Conservation (phyloP, 345 rosid genomes). For the Corchorus capsularis region DNA sequence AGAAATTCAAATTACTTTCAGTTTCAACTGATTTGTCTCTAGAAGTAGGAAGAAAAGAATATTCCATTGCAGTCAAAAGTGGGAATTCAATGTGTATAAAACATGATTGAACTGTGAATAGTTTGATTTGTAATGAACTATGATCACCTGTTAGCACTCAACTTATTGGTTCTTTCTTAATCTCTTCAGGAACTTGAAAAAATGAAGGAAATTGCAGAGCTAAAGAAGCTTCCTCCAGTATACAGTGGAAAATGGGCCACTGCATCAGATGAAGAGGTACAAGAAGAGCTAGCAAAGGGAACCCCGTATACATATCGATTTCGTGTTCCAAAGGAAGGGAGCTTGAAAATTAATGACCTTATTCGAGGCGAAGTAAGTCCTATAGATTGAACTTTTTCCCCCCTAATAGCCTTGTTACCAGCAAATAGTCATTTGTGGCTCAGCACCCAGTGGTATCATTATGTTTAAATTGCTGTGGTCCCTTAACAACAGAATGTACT, state of each 20-base stretch:
- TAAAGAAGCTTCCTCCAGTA: conserved; percentile 79
- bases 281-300: conserved; percentile 78
- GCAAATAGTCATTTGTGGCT: neutral
- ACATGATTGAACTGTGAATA: neutral
- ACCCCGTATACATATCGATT: conserved; percentile 82
- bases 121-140: neutral
- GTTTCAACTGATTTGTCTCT: neutral
- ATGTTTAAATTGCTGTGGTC: neutral
- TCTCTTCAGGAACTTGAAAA: conserved; percentile 77
- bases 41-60: neutral
- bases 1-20: neutral
- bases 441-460: neutral
- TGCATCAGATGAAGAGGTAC: conserved; percentile 62
- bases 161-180: conserved; percentile 9
- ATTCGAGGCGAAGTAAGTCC: conserved; percentile 85
- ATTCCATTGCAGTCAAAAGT: neutral
- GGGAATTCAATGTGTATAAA: neutral
- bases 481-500: neutral
- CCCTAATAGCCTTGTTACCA: neutral
- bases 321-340: conserved; percentile 79
- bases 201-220: conserved; percentile 82
- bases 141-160: neutral
- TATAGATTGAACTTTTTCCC: neutral
- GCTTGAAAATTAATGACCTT: conserved; percentile 77
- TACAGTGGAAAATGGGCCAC: conserved; percentile 88